Evolutionary conservation across 306 rosid genomes (phyloP), one percentile per base, ranked within the genome.

Genomic region (Argentina anserina): DNA sequence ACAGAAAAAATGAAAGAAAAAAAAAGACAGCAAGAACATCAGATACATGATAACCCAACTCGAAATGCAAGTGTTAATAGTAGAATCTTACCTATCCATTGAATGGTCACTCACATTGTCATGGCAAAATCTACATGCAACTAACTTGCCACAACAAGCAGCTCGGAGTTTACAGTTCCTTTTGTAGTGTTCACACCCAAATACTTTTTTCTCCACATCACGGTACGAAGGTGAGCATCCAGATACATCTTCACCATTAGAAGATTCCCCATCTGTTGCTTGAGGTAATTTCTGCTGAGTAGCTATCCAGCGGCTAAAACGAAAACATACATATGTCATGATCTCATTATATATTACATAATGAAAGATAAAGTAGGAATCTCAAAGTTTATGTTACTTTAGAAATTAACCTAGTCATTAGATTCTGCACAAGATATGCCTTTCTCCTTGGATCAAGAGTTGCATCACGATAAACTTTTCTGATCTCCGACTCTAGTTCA

Each of bases 371-470:
- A 66, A 71, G 36, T 40, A 59, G 43, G 17, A 20, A 41, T 39
- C 18, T 21, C 39, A 43, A 56, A 28, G 41, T 52, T 60, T 41
- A 68, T 49, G 37, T 47, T 56, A 71, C 37, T 52, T 74, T 14
- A 42, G 66, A 71, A 69, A 65, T 78, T 71, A 81, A 95, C 99
- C 99, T 91, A 71, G 99, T 95, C 97, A 95, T 87, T 66, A 95
- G 93, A 87, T 95, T 95, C 92, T 95, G 97, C 78, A 95, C 96
- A 63, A 95, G 97, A 77, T 95, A 95, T 11, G 96, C 97, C 85
- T 91, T 91, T 81, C 99, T 87, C 87, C 99, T 90, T 36, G 99
- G 99, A 87, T 95, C 99, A 79, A 95, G 99, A 72, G 97, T 86
- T 17, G 80, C 87, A 64, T 95, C 99, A 58, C 87, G 92, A 84